These are phyloP conservation scores for Neopestalotiopsis sp. DNA, from an alignment of 2,329 filamentous ascomycete genomes.

Conservation along the genomic window DNA sequence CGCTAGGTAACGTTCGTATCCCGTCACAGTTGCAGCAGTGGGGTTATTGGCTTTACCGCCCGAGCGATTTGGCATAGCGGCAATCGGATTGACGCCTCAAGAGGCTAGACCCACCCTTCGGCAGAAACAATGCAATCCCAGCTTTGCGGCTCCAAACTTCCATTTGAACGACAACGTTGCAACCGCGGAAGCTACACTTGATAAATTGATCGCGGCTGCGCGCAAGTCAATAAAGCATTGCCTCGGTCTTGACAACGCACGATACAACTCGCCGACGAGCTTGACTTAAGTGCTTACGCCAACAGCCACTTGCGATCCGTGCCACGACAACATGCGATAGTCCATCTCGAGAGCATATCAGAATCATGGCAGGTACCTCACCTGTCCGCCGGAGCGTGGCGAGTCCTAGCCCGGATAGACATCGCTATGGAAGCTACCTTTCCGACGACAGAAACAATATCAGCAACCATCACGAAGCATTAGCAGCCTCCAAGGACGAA, in stretches of 20 bases:
- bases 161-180: conserved; percentile 6
- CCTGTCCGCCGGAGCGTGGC: conserved; percentile 39
- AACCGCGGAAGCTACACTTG: background rate
- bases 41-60: background rate
- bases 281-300: background rate
- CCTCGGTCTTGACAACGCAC: background rate
- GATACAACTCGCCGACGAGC: background rate
- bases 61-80: background rate
- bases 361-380: conserved; percentile 49
- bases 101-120: background rate
- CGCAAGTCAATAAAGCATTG: conserved; percentile 2
- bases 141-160: conserved; percentile 12
- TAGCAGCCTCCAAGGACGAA: conserved; percentile 67
- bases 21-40: background rate
- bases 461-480: conserved; percentile 66
- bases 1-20: background rate
- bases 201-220: background rate
- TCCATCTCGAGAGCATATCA: conserved; percentile 14
- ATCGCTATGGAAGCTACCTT: conserved; percentile 65
- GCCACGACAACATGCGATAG: conserved; percentile 24
- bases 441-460: conserved; percentile 66
- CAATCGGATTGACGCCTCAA: background rate
- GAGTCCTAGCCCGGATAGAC: conserved; percentile 46
- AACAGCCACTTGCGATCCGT: background rate
- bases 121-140: conserved; percentile 15